Conservation (phyloP, 1,139 yeast species). For the Debaryomycetaceae sp. region DNA sequence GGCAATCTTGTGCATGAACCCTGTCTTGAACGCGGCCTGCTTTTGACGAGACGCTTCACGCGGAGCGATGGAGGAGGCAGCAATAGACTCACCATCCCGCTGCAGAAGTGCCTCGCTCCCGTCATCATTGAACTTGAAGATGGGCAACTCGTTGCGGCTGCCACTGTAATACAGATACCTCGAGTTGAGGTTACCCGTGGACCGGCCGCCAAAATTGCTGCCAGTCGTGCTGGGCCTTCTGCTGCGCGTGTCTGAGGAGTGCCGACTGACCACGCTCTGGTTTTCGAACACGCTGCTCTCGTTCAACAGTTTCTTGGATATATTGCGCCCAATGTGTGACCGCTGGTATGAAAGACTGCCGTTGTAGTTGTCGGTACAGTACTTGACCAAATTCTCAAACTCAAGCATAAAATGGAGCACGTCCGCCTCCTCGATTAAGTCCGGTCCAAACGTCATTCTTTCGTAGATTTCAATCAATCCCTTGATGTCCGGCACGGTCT, state of each 20-base stretch:
- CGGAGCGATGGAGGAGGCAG: background rate
- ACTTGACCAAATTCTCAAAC: conserved; percentile 18
- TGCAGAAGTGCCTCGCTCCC: background rate
- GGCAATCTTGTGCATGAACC: conserved; percentile 5
- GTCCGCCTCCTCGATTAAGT: conserved; percentile 54
- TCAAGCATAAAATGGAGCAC: conserved; percentile 55
- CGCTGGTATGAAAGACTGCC: conserved; percentile 5
- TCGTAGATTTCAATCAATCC: conserved; percentile 59
- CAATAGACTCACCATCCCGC: background rate
- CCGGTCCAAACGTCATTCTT: conserved; percentile 61
- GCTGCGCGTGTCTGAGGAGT: background rate
- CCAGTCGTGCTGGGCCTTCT: background rate
- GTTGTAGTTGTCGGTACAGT: conserved; percentile 6
- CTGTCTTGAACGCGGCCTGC: conserved; percentile 6
- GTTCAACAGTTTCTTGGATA: conserved; percentile 4
- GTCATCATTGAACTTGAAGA: background rate
- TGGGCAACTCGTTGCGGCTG: conserved; percentile 1
- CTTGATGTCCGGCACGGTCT: conserved; percentile 19
- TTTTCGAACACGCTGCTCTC: conserved; percentile 4
- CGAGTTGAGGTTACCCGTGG: background rate
- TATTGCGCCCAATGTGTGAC: background rate
- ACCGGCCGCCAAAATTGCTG: no score
- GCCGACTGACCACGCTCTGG: no score
- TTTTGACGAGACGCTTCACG: no score
- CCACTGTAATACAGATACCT: conserved; percentile 5